phyloP scores from a whole-genome alignment of 805 yeast species.

The Ogataea dorogensis region DNA sequence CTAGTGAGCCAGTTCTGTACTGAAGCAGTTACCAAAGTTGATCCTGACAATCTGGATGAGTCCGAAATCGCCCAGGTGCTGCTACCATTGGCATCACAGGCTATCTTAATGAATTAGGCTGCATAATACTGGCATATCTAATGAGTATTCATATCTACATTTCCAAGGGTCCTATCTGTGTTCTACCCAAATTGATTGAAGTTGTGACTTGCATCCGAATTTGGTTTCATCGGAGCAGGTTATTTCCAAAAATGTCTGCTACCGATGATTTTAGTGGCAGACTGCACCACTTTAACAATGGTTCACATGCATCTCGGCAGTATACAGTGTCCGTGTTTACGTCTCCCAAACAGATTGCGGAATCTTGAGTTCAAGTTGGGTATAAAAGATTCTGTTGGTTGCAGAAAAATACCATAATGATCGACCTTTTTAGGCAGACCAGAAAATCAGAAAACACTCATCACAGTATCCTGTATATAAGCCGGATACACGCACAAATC shows the following conservation, averaged over 20 bases:
- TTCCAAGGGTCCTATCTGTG: background rate
- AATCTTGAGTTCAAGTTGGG: background rate
- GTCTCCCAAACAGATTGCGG: too few species aligned
- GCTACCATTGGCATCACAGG: conserved; percentile 37
- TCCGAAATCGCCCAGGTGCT: conserved; percentile 31
- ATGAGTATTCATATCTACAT: background rate
- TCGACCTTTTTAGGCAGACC: conserved; percentile 3
- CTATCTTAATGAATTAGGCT: conserved; percentile 17
- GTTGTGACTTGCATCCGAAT: too few species aligned
- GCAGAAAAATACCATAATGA: conserved; percentile 1
- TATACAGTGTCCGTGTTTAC: too few species aligned
- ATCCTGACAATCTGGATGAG: conserved; percentile 19
- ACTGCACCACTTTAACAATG: too few species aligned
- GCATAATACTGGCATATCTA: background rate
- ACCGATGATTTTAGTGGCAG: too few species aligned
- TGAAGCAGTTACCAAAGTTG: conserved; percentile 24
- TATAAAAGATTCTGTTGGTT: conserved; percentile 4
- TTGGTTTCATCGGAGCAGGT: too few species aligned
- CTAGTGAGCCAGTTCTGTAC: conserved; percentile 30
- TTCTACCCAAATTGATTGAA: too few species aligned
- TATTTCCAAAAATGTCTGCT: too few species aligned
- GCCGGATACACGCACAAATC: background rate
- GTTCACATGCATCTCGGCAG: too few species aligned
- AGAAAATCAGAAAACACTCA: conserved; percentile 4
- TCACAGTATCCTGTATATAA: background rate